A percentile compares a stretch with the other conserved stretches of the same genome.
These are phyloP conservation scores for Sarocladium oryzae DNA, from an alignment of 2,329 filamentous ascomycete species.

Conservation along the genomic window DNA sequence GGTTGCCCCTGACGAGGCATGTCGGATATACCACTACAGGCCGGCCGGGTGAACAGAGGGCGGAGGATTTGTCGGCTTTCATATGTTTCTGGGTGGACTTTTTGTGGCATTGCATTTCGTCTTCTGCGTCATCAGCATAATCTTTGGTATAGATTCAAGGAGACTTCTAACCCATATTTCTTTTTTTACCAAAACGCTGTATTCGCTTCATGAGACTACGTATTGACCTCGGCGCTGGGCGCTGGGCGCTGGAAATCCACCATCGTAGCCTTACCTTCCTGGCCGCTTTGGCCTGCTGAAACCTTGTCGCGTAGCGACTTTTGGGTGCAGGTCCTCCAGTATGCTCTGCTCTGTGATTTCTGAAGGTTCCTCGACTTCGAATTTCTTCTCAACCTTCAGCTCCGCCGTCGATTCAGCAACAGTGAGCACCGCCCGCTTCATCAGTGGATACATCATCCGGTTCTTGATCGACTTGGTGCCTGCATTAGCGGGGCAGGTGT, in stretches of 20 bases:
- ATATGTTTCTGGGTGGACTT: background rate
- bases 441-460: slow-evolving; percentile 76
- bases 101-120: slow-evolving; percentile 5
- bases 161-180: background rate
- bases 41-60: background rate
- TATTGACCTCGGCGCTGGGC: background rate
- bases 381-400: slow-evolving; percentile 62
- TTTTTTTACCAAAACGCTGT: background rate
- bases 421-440: slow-evolving; percentile 60
- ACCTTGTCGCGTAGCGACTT: slow-evolving; percentile 56
- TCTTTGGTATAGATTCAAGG: slow-evolving; percentile 1
- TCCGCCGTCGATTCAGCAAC: slow-evolving; percentile 60
- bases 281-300: slow-evolving; percentile 78
- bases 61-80: background rate
- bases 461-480: slow-evolving; percentile 68
- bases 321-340: slow-evolving; percentile 60
- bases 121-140: slow-evolving; percentile 3
- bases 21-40: slow-evolving; percentile 3
- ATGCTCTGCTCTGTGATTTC: slow-evolving; percentile 66
- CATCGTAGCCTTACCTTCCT: slow-evolving; percentile 42
- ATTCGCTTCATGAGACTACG: background rate
- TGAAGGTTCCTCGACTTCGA: slow-evolving; percentile 59
- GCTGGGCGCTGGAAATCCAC: background rate
- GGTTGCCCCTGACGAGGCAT: background rate
- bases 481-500: slow-evolving; percentile 66